Evolutionary conservation across 2,329 filamentous ascomycete genomes (phyloP), one percentile per base, ranked within the genome.

Genomic region (Atkinsonella texensis): DNA sequence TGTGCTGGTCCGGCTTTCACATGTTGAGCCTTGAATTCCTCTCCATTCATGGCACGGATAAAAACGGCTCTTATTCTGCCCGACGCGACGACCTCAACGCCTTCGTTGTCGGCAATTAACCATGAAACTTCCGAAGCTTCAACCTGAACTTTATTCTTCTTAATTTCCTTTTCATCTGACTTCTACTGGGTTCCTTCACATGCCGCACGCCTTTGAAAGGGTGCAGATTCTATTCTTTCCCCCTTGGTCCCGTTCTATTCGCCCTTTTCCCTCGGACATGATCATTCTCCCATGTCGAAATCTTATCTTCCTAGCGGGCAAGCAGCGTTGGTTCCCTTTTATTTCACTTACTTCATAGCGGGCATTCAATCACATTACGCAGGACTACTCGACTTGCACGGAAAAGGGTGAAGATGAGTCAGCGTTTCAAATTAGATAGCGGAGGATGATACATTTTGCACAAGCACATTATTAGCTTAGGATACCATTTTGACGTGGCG

Each of bases 401-500:
- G 49, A 46, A 46, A 40, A 46, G 33, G 46, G 20, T 13, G 20
- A n/a, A 23, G 9, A 42, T 9, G 42, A 17, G 40, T 12, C 31
- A 44, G 39, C 33, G 46, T 52, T 10, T 13, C 20, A n/a, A 28
- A 11, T 23, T 52, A 44, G 41, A 48, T 17, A 38, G 40, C 43
- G 20, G 35, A 18, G 33, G n/a, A 39, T 35, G 31, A 13, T 15
- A 46, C 6, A 46, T n/a, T 9, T 42, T 11, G 15, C 40, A 20
- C 39, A 15, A 8, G 39, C 44, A 48, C 40, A 33, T 46, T 44
- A 2, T 43, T 39, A 43, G 42, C 48, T 47, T 13, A 53, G 44
- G 52, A 53, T 53, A 53, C 52, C 52, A 50, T 48, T 53, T 35
- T 51, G 52, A 51, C 32, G 52, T 51, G 52, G 51, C 48, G 41